Percentiles rank a stretch among this genome's conserved stretches.
phyloP scores from a whole-genome alignment of 306 rosid species.

The Vigna nakashimae region DNA sequence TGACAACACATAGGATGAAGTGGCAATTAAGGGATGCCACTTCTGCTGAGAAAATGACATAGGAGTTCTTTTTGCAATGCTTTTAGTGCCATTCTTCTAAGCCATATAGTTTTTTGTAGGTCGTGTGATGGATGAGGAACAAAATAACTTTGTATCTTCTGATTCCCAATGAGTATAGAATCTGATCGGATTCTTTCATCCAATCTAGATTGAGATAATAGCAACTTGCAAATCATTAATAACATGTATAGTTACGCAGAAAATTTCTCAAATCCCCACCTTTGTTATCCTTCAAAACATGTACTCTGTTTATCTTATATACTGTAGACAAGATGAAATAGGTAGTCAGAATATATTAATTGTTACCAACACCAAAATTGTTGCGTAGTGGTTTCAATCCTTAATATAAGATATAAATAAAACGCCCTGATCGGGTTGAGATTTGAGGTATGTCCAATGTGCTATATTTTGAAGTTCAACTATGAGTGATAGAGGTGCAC shows the following conservation, averaged over 20 bases:
- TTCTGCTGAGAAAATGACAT: conserved; percentile 31
- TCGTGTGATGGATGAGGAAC: conserved; percentile 40
- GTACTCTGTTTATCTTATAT: background rate
- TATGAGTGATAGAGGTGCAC: background rate
- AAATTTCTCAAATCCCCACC: conserved; percentile 13
- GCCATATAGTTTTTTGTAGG: conserved; percentile 38
- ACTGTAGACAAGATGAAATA: background rate
- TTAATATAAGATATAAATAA: background rate
- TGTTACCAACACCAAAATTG: conserved; percentile 13
- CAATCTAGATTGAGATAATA: conserved; percentile 35
- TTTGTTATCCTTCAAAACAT: conserved; percentile 33
- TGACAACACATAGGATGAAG: conserved; percentile 26
- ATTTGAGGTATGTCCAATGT: conserved; percentile 6
- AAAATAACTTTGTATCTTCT: conserved; percentile 39
- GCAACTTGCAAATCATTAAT: conserved; percentile 39
- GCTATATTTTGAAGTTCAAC: background rate
- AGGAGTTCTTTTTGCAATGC: conserved; percentile 39
- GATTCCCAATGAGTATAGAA: conserved; percentile 34
- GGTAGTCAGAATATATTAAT: background rate
- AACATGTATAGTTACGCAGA: conserved; percentile 23
- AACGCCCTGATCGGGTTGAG: background rate
- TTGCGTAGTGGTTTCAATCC: background rate
- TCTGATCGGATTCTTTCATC: conserved; percentile 11
- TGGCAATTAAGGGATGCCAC: background rate
- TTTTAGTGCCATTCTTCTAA: conserved; percentile 31